Evolutionary conservation across 768 basidiomycete species (phyloP).

Genomic region (Tulasnella sp.): DNA sequence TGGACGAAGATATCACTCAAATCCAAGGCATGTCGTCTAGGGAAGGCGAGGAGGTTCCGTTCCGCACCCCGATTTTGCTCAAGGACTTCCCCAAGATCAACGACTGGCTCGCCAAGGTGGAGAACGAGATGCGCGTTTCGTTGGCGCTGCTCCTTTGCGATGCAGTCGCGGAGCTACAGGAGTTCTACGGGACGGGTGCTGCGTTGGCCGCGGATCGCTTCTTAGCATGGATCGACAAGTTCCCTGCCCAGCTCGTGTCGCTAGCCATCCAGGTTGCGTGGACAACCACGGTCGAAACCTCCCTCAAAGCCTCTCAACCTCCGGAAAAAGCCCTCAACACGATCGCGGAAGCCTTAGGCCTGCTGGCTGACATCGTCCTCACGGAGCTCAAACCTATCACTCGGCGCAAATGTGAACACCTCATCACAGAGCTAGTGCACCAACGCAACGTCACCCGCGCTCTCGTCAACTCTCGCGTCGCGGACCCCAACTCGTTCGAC

Average conservation of each 20-base stretch:
- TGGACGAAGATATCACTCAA: conserved; percentile 79
- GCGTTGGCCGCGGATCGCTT: conserved; percentile 54
- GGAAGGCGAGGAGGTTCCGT: conserved; percentile 88
- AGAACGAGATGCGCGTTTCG: conserved; percentile 85
- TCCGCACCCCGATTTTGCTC: conserved; percentile 70
- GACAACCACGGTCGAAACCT: conserved; percentile 72
- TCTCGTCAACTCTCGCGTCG: conserved; percentile 53
- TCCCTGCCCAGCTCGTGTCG: conserved; percentile 92
- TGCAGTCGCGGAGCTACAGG: conserved; percentile 66
- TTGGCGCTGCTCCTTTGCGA: conserved; percentile 72
- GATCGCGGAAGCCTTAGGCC: conserved; percentile 72
- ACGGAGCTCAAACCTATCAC: conserved; percentile 80
- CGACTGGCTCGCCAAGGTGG: conserved; percentile 90
- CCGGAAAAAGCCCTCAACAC: conserved; percentile 62
- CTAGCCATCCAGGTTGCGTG: conserved; percentile 92
- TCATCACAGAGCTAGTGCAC: conserved; percentile 97
- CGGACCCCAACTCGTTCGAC: conserved; percentile 61
- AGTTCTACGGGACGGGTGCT: conserved; percentile 61
- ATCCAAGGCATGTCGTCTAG: conserved; percentile 91
- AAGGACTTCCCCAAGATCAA: conserved; percentile 97
- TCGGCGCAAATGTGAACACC: conserved; percentile 96
- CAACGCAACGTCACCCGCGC: conserved; percentile 88
- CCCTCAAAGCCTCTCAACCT: conserved; percentile 42
- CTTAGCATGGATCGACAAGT: conserved; percentile 85
- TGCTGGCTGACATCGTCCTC: conserved; percentile 93